Base-by-base conservation (phyloP, 2,329 filamentous ascomycete species). In the Taxawa tesnikishii region DNA sequence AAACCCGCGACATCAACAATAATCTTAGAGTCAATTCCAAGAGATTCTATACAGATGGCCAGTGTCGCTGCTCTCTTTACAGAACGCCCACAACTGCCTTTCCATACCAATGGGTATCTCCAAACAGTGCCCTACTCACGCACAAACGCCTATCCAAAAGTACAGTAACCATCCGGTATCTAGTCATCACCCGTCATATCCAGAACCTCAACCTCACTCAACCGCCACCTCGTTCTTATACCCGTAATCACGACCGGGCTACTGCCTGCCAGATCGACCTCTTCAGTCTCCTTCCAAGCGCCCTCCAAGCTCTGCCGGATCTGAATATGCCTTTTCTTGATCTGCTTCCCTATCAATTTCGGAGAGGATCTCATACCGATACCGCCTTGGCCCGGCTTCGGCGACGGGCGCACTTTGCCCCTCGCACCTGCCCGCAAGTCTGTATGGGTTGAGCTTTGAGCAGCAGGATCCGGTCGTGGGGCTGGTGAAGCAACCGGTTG, bases 181-280 rank as follows among this genome's bases (percentile, higher is more conserved):
- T n/a, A n/a, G n/a, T n/a, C n/a, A 23, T 38, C 29, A 8, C 29
- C 33, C 12, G 52, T 55, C 37, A 55, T 39, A 43, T 56, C 53
- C 39, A 56, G 38, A 4, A 54, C 41, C 30, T 54, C 52, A 13
- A 56, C 49, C 4, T 44, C 50, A 41, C 52, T 55, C 31, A 45
- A 43, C 32, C 51, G 40, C 42, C 46, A 55, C 11, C 31, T 43
- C 21, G 27, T 38, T 10, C 36, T 40, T n/a, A 37, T 19, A 24
- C 29, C 30, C 9, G 25, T 30, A 8, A 33, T 29, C 14, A 36
- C 29, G 10, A 14, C 12, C 30, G 12, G 30, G 16, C 15, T 15
- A 6, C 12, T 23, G 15, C 28, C 30, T 14, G 26, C 31, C 6
- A 38, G 23, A 27, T 48, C 45, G 5, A 42, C 38, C 23, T 49